Evolutionary conservation across 148 eudicot species (phyloP).

Genomic region (Rhododendron williamsianum): DNA sequence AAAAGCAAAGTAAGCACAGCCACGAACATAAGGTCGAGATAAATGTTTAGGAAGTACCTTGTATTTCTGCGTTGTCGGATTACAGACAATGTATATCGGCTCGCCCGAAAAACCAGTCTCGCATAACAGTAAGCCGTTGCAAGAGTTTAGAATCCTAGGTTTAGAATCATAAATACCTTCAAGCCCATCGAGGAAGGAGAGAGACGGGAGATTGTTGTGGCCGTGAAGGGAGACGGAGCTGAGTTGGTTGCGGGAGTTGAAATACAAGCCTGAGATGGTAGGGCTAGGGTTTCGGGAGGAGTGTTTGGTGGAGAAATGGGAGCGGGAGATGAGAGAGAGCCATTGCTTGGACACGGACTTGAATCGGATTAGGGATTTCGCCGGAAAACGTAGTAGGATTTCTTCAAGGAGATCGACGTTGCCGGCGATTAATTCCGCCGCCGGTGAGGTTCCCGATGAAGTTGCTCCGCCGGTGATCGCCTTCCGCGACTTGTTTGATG

Average conservation of each 20-base stretch:
- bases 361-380: neutral
- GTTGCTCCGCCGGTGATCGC: neutral
- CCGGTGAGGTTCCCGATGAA: neutral
- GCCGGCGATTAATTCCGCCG: neutral
- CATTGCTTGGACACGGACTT: neutral
- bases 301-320: neutral
- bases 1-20: neutral
- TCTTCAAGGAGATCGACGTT: neutral
- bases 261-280: neutral
- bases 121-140: neutral
- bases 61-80: neutral
- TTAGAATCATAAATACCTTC: neutral
- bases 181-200: neutral
- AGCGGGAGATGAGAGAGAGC: neutral
- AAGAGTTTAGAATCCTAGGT: neutral
- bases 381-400: neutral
- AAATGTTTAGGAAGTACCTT: neutral
- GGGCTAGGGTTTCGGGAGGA: neutral
- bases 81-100: neutral
- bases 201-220: neutral
- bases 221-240: neutral
- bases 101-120: neutral
- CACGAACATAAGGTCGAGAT: neutral
- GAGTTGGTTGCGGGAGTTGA: neutral
- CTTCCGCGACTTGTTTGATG: too few relatives aligned